Conservation (phyloP, 768 basidiomycete genomes). For the Podaxis carcinomalis region DNA sequence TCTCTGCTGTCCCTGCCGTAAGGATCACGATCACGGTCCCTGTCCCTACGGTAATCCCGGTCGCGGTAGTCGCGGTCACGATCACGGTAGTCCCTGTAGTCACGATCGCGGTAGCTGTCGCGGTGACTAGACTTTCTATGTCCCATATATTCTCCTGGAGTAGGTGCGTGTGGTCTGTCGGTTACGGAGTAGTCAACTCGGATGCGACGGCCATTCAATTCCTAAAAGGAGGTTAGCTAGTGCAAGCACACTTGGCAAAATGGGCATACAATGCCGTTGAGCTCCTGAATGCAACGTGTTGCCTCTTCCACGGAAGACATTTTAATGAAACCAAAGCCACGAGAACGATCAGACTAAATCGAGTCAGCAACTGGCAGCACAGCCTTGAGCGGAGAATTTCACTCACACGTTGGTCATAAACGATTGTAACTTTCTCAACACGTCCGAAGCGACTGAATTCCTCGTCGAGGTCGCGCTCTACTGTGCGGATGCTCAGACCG, state of each 20-base stretch:
- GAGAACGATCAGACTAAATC: constrained; percentile 79
- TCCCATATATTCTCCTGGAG: constrained; percentile 98
- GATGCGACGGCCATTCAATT: constrained; percentile 92
- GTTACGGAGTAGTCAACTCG: constrained; percentile 98
- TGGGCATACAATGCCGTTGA: constrained; percentile 83
- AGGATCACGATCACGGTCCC: constrained; percentile 50
- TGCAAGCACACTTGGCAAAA: background rate
- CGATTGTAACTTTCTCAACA: constrained; percentile 94
- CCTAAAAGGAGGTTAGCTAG: constrained; percentile 40
- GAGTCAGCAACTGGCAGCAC: background rate
- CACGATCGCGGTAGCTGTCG: constrained; percentile 32
- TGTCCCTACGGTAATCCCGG: constrained; percentile 40
- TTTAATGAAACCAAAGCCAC: constrained; percentile 96
- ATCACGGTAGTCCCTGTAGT: constrained; percentile 33
- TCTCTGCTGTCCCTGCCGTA: constrained; percentile 71
- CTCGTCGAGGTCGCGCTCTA: constrained; percentile 90
- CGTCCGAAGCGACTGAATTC: constrained; percentile 87
- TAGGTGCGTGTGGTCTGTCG: constrained; percentile 89
- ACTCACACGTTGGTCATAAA: constrained; percentile 94
- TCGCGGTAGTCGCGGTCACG: constrained; percentile 32
- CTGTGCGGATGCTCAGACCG: constrained; percentile 92
- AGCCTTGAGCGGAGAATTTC: constrained; percentile 4
- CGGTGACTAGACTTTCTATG: constrained; percentile 56
- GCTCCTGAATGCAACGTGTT: constrained; percentile 76
- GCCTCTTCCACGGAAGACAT: constrained; percentile 92